Evolutionary conservation across 31 red algal species (phyloP).

Genomic region (Bonnemaisonia californica): DNA sequence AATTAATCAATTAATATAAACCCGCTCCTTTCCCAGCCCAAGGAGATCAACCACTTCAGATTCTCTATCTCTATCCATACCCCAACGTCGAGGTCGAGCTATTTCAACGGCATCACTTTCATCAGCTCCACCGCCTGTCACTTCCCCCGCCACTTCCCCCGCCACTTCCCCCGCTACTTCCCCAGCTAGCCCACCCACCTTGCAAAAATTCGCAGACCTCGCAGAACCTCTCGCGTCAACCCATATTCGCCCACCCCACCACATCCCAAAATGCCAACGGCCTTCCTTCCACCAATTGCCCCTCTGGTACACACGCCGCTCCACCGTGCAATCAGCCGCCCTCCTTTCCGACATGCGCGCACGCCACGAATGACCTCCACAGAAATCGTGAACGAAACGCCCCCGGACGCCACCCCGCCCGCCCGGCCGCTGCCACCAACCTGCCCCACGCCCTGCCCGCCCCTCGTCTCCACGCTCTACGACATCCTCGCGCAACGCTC

Average conservation of each 20-base stretch:
- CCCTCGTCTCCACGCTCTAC: conserved; percentile 9
- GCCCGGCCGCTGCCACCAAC: not conserved
- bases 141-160: not conserved
- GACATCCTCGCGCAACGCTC: not conserved
- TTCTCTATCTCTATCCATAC: no score
- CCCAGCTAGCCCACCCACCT: conserved; percentile 7
- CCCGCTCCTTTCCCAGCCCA: no score
- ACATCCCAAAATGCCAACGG: not conserved
- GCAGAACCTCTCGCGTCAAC: no score
- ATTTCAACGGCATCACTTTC: not conserved
- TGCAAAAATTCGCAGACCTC: no score
- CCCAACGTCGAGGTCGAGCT: no score
- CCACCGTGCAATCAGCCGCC: not conserved
- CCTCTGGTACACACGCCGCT: not conserved
- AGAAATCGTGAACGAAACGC: not conserved
- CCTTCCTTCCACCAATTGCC: not conserved
- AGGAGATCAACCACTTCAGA: no score
- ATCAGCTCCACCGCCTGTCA: not conserved
- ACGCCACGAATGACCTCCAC: not conserved
- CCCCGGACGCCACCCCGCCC: not conserved
- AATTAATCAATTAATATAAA: no score
- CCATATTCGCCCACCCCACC: no score
- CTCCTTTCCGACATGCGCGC: not conserved
- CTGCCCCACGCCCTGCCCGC: not conserved
- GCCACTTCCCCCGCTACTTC: not conserved